These are phyloP conservation scores for Chloropicon primus DNA, from an alignment of 139 green algal species.

Conservation along the genomic window DNA sequence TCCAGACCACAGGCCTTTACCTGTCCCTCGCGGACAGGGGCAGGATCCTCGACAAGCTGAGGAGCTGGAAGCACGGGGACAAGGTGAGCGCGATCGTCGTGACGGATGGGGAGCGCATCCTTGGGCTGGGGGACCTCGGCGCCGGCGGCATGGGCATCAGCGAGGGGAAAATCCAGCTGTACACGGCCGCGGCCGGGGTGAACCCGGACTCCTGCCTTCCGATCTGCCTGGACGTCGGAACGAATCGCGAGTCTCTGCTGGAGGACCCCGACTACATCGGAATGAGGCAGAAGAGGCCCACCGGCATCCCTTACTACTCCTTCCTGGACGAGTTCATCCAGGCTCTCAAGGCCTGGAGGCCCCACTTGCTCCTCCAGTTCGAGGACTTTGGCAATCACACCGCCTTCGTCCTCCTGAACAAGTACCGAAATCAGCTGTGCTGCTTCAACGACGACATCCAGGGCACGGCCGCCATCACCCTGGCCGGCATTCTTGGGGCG, in stretches of 20 bases:
- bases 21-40: constrained; percentile 33
- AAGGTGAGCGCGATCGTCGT: constrained; percentile 47
- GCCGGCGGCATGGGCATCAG: constrained; percentile 68
- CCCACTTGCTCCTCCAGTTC: constrained; percentile 68
- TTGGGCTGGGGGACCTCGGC: constrained; percentile 69
- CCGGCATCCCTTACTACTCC: constrained; percentile 21
- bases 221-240: constrained; percentile 77
- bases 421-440: constrained; percentile 15
- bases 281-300: constrained; percentile 15
- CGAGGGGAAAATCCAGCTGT: constrained; percentile 65
- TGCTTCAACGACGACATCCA: constrained; percentile 94
- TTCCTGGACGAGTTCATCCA: constrained; percentile 49
- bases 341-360: constrained; percentile 33
- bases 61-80: constrained; percentile 8
- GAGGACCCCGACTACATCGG: constrained; percentile 57
- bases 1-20: constrained; percentile 33
- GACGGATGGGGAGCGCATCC: constrained; percentile 62
- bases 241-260: constrained; percentile 62
- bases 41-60: constrained; percentile 13
- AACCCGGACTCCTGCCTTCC: constrained; percentile 53
- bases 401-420: constrained; percentile 63
- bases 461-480: constrained; percentile 59
- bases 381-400: constrained; percentile 79
- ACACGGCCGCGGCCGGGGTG: constrained; percentile 40
- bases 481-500: constrained; percentile 53